These are phyloP conservation scores for Entophlyctis luteolus DNA, from an alignment of 192 early-diverging fungal genomes.

Conservation along the genomic window DNA sequence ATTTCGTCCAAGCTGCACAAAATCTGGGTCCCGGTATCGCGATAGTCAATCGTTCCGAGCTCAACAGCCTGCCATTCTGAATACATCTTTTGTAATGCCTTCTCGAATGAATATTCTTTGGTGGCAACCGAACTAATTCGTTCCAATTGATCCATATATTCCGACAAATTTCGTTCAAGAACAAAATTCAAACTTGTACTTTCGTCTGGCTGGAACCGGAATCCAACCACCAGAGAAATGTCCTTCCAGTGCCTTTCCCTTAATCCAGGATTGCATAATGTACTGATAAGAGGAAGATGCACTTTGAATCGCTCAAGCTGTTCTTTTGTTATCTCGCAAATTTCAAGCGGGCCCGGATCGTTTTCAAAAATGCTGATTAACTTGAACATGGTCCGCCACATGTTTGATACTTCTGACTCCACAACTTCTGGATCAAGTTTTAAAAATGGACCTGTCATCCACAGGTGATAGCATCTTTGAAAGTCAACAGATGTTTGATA, in stretches of 20 bases:
- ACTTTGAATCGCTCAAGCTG: conserved; percentile 61
- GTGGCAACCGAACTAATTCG: conserved; percentile 50
- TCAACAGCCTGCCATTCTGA: conserved; percentile 56
- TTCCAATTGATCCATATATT: conserved; percentile 54
- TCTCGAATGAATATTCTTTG: conserved; percentile 64
- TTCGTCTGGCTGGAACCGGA: conserved; percentile 61
- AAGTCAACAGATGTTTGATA: conserved; percentile 64
- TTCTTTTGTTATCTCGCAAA: conserved; percentile 59
- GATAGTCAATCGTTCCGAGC: conserved; percentile 51
- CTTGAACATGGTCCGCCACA: conserved; percentile 60
- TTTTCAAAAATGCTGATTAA: conserved; percentile 38
- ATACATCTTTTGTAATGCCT: conserved; percentile 64
- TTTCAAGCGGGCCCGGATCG: conserved; percentile 46
- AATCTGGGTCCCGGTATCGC: conserved; percentile 62
- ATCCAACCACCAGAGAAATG: conserved; percentile 57
- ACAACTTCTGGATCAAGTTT: conserved; percentile 60
- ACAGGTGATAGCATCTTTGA: conserved; percentile 54
- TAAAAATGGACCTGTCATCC: conserved; percentile 61
- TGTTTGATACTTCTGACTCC: conserved; percentile 56
- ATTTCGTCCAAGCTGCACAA: conserved; percentile 51
- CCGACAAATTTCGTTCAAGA: conserved; percentile 50
- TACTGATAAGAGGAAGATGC: conserved; percentile 51
- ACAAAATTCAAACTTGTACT: conserved; percentile 49
- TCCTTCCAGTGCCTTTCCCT: conserved; percentile 58
- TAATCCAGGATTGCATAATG: conserved; percentile 59